Conservation (phyloP, 768 basidiomycete species). For the Tylopilus vinaceipallidus region DNA sequence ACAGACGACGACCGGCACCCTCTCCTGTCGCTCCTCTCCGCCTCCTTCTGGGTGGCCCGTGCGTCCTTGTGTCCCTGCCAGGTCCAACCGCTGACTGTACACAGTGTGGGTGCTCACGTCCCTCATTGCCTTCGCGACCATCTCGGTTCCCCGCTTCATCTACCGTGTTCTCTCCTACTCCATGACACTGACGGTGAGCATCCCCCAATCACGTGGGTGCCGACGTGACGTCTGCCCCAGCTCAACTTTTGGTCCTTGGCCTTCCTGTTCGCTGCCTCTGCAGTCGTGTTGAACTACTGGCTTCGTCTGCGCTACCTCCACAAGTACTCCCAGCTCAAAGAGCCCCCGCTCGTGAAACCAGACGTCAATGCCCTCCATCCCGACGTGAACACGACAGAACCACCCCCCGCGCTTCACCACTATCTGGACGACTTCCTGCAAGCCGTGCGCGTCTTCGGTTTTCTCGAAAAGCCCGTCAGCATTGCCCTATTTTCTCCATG, state of each 20-base stretch:
- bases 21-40: constrained; percentile 71
- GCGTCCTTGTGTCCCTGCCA: too few species aligned
- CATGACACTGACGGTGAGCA: constrained; percentile 78
- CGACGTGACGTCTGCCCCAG: constrained; percentile 37
- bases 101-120: constrained; percentile 86
- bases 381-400: constrained; percentile 77
- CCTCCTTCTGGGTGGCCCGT: constrained; percentile 85
- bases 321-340: constrained; percentile 72
- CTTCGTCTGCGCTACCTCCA: constrained; percentile 81
- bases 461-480: constrained; percentile 90
- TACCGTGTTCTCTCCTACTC: constrained; percentile 86
- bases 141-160: constrained; percentile 76
- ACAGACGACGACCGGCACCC: constrained; percentile 54
- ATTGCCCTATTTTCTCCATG: not conserved
- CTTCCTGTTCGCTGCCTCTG: constrained; percentile 65
- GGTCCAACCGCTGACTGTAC: too few species aligned
- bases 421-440: constrained; percentile 97
- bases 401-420: constrained; percentile 83
- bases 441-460: constrained; percentile 96
- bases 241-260: constrained; percentile 92
- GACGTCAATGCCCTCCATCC: constrained; percentile 89
- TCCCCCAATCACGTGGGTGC: not conserved
- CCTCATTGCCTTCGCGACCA: constrained; percentile 75
- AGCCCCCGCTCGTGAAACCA: constrained; percentile 77
- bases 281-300: constrained; percentile 75